These are phyloP conservation scores for Mikania micrantha DNA, from an alignment of 129 eudicot genomes.

Conservation along the genomic window DNA sequence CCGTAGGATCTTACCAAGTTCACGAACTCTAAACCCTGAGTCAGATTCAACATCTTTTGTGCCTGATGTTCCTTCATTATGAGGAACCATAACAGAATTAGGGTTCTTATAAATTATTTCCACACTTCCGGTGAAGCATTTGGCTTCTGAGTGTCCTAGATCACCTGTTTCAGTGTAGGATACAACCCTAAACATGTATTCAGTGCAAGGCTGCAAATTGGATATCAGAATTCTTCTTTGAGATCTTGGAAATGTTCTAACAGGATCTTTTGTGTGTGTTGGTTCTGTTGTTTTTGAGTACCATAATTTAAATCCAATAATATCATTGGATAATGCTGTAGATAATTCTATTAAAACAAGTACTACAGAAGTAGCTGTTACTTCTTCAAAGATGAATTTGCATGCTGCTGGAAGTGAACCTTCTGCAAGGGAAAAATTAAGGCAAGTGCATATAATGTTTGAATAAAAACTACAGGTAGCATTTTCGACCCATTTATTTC, in stretches of 20 bases:
- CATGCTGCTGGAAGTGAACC: slow-evolving; percentile 97
- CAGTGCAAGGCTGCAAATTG: slow-evolving; percentile 86
- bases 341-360: slow-evolving; percentile 74
- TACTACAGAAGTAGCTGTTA: slow-evolving; percentile 63
- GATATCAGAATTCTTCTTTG: slow-evolving; percentile 70
- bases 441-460: background rate
- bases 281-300: slow-evolving; percentile 59
- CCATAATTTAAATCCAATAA: slow-evolving; percentile 82
- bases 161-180: slow-evolving; percentile 74
- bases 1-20: slow-evolving; percentile 73
- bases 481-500: background rate
- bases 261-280: slow-evolving; percentile 59
- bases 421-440: slow-evolving; percentile 39
- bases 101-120: slow-evolving; percentile 50
- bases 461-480: background rate
- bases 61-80: slow-evolving; percentile 48
- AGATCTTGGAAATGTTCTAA: slow-evolving; percentile 52
- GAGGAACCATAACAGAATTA: slow-evolving; percentile 6
- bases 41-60: slow-evolving; percentile 51
- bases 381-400: slow-evolving; percentile 82
- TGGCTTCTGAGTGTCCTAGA: slow-evolving; percentile 88
- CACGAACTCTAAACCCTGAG: slow-evolving; percentile 81
- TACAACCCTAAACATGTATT: slow-evolving; percentile 66
- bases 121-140: slow-evolving; percentile 69
- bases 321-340: slow-evolving; percentile 30